Percentiles rank a stretch among this genome's conserved stretches.
phyloP scores from a whole-genome alignment of 331 rosid species.

The Quercus tomentella region DNA sequence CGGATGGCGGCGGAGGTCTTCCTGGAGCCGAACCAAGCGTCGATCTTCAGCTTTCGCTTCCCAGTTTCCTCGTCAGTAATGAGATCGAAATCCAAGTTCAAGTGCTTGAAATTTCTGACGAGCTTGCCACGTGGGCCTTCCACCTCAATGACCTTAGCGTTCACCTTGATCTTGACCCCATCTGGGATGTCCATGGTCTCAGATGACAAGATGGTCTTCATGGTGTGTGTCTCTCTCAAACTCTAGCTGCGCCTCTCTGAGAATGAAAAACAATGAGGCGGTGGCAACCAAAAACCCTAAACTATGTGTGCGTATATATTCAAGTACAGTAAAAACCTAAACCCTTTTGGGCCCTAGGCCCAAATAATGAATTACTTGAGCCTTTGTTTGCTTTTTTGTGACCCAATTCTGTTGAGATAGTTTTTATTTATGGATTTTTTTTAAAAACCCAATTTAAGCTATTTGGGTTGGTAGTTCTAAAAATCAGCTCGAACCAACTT shows the following conservation, averaged over 20 bases:
- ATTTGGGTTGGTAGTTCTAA: no score
- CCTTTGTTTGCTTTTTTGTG: no score
- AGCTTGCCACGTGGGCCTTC: slow-evolving; percentile 78
- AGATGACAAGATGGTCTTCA: slow-evolving; percentile 65
- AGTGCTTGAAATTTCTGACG: slow-evolving; percentile 58
- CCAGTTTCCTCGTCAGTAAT: slow-evolving; percentile 48
- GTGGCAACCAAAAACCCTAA: not conserved
- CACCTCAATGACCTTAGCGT: slow-evolving; percentile 63
- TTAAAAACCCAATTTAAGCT: no score
- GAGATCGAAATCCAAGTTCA: slow-evolving; percentile 62
- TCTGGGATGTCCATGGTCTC: slow-evolving; percentile 43
- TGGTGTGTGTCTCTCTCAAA: not conserved
- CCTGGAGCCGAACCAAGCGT: slow-evolving; percentile 67
- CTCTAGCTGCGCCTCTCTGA: not conserved
- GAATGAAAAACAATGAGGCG: not conserved
- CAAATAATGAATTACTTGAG: no score
- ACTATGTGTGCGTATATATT: not conserved
- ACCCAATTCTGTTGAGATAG: no score
- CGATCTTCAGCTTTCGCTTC: slow-evolving; percentile 59
- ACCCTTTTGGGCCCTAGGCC: no score
- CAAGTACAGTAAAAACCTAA: no score
- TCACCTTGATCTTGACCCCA: no score
- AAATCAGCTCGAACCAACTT: no score
- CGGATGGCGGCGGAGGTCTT: slow-evolving; percentile 83
- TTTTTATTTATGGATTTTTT: no score